phyloP scores from a whole-genome alignment of 2,329 filamentous ascomycete species.

The Penicillium capsulatum region DNA sequence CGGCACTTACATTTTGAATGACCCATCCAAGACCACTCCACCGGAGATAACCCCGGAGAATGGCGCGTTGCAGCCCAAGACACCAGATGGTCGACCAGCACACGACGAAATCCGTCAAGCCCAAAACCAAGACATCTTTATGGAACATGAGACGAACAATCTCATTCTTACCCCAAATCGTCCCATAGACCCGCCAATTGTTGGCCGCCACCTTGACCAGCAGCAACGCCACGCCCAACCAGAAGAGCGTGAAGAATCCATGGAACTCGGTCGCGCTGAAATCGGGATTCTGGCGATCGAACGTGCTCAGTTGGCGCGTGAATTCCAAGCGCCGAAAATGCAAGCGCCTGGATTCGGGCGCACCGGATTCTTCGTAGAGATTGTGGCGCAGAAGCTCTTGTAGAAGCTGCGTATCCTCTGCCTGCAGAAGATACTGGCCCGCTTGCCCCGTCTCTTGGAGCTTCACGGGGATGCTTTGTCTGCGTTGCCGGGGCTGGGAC shows the following conservation, averaged over 20 bases:
- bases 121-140: conserved; percentile 49
- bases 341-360: conserved; percentile 33
- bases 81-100: conserved; percentile 62
- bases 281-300: conserved; percentile 66
- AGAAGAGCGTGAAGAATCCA: conserved; percentile 76
- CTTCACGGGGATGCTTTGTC: conserved; percentile 40
- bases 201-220: conserved; percentile 62
- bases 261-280: conserved; percentile 67
- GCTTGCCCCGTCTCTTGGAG: conserved; percentile 46
- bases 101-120: conserved; percentile 65
- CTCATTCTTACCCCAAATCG: conserved; percentile 64
- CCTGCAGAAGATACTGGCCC: conserved; percentile 47
- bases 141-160: conserved; percentile 66
- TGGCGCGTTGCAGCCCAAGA: conserved; percentile 60
- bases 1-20: conserved; percentile 63
- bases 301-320: conserved; percentile 67
- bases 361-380: conserved; percentile 37
- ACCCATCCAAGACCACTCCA: conserved; percentile 71
- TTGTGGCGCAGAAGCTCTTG: conserved; percentile 44
- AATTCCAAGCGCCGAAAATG: conserved; percentile 60
- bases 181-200: conserved; percentile 67
- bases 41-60: conserved; percentile 56
- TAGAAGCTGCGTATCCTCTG: conserved; percentile 47
- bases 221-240: conserved; percentile 59
- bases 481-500: not conserved